Conservation (phyloP, 164 flowering plant genomes). For the grape (Vitis vinifera) region DNA sequence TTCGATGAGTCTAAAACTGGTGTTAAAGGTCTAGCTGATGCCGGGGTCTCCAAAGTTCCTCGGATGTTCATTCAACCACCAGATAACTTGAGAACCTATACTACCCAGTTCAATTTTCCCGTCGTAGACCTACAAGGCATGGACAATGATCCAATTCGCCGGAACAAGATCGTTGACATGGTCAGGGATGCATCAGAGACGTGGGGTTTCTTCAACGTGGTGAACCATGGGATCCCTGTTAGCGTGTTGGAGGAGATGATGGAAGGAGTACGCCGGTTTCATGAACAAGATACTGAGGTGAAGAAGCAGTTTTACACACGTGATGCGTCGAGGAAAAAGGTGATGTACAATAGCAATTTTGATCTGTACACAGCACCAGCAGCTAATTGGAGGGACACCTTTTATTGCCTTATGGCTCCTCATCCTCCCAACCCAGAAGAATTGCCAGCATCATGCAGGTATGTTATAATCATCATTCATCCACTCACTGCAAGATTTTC, state of each 20-base stretch:
- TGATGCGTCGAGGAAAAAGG: too few relatives aligned
- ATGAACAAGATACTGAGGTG: conserved; percentile 28
- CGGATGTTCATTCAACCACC: conserved; percentile 8
- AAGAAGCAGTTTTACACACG: too few relatives aligned
- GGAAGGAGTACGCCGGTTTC: conserved; percentile 23
- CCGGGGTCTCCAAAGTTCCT: conserved; percentile 18
- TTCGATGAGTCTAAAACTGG: conserved; percentile 10
- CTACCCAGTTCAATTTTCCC: conserved; percentile 7
- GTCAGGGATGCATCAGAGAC: conserved; percentile 24
- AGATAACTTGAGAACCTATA: neutral
- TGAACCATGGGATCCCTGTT: conserved; percentile 38
- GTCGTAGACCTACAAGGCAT: conserved; percentile 19
- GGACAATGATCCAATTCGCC: neutral
- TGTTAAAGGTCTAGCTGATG: conserved; percentile 22
- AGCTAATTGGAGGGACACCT: too few relatives aligned
- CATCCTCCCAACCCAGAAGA: too few relatives aligned
- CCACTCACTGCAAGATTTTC: too few relatives aligned
- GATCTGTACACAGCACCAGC: too few relatives aligned
- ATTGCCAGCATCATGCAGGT: too few relatives aligned
- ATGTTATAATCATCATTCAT: too few relatives aligned
- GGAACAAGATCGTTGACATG: conserved; percentile 6
- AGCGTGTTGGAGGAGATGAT: conserved; percentile 25
- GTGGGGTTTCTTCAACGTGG: conserved; percentile 46
- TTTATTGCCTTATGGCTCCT: too few relatives aligned
- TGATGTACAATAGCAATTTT: too few relatives aligned